These are phyloP conservation scores for Perkinsus marinus DNA, from an alignment of 169 alveolate genomes.

Conservation along the genomic window DNA sequence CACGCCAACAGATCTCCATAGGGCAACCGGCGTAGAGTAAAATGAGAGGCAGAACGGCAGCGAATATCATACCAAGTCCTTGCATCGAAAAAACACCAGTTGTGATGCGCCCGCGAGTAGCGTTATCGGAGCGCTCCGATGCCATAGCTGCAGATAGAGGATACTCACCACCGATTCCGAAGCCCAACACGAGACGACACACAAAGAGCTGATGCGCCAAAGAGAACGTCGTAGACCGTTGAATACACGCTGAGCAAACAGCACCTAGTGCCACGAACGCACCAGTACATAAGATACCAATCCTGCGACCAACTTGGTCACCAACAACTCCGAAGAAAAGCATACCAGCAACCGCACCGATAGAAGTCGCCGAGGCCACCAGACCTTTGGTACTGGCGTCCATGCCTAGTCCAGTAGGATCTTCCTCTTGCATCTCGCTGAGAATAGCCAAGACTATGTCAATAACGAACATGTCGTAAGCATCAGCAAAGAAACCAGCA, in stretches of 20 bases:
- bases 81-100: slow-evolving; percentile 26
- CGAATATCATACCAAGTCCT: slow-evolving; percentile 13
- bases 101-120: not conserved
- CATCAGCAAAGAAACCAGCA: slow-evolving; percentile 34
- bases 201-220: not conserved
- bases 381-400: not conserved
- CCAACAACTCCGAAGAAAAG: slow-evolving; percentile 11
- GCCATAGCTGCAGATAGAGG: slow-evolving; percentile 35
- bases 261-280: not conserved
- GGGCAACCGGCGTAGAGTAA: not conserved
- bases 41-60: not conserved
- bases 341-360: slow-evolving; percentile 14
- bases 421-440: not conserved
- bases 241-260: not conserved
- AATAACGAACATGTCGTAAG: slow-evolving; percentile 35
- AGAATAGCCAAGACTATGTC: slow-evolving; percentile 21
- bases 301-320: slow-evolving; percentile 16
- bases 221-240: not conserved
- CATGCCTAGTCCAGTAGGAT: not conserved
- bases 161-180: slow-evolving; percentile 45
- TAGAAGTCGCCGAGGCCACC: slow-evolving; percentile 12
- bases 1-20: not conserved
- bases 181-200: slow-evolving; percentile 7
- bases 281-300: slow-evolving; percentile 1
- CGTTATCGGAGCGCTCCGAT: slow-evolving; percentile 3